Percentiles rank a stretch among this genome's conserved stretches.
Evolutionary conservation across 73 alveolate genomes (phyloP).

Genomic region (Paramecium biaurelia): DNA sequence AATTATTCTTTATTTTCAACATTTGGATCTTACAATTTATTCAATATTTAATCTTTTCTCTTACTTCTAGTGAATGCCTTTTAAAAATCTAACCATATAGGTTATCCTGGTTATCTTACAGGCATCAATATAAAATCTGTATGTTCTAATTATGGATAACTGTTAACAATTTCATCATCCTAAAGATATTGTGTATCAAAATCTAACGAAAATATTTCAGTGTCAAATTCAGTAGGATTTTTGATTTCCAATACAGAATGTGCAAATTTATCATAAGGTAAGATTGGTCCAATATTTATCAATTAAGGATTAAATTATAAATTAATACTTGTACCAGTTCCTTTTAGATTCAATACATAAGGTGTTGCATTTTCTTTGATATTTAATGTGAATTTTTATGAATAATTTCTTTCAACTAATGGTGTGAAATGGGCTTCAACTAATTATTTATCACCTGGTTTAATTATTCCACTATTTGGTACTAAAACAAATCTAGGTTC

Average conservation of each 20-base stretch:
- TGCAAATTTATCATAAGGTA: constrained; percentile 95
- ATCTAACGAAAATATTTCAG: constrained; percentile 94
- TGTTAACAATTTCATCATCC: constrained; percentile 95
- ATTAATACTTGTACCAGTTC: constrained; percentile 90
- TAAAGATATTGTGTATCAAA: constrained; percentile 92
- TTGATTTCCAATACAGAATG: constrained; percentile 87
- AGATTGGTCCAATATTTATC: constrained; percentile 96
- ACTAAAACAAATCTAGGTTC: constrained; percentile 71
- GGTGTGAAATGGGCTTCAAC: constrained; percentile 96
- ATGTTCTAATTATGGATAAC: constrained; percentile 81
- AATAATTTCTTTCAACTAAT: constrained; percentile 81
- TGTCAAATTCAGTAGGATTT: constrained; percentile 95
- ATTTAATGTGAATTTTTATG: constrained; percentile 85
- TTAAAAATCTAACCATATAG: constrained; percentile 87
- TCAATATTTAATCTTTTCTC: constrained; percentile 78
- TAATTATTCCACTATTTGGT: constrained; percentile 93
- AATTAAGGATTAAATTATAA: constrained; percentile 86
- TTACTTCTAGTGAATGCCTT: constrained; percentile 87
- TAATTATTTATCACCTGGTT: constrained; percentile 91
- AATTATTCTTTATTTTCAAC: constrained; percentile 72
- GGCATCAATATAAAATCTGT: constrained; percentile 74
- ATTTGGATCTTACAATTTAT: constrained; percentile 77
- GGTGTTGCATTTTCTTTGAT: constrained; percentile 93
- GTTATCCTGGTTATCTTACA: constrained; percentile 94
- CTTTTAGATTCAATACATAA: constrained; percentile 86